Evolutionary conservation across 2,329 filamentous ascomycete genomes (phyloP).

Genomic region (Fusarium sp.): DNA sequence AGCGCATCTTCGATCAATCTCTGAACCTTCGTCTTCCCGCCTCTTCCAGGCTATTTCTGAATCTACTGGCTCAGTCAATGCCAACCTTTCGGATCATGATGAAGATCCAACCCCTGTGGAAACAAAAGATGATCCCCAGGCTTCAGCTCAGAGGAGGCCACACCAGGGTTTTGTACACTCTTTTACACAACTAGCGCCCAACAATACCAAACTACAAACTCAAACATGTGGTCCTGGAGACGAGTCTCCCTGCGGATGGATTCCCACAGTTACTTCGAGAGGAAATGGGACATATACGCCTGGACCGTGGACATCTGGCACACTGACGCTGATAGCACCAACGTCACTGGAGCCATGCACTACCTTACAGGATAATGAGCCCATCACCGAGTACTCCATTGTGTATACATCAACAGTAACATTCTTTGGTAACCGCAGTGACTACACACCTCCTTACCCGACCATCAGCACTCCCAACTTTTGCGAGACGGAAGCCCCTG

Average conservation of each 20-base stretch:
- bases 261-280: constrained; percentile 24
- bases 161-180: constrained; percentile 10
- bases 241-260: constrained; percentile 5
- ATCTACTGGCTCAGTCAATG: not conserved
- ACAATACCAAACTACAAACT: constrained; percentile 13
- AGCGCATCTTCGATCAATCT: not conserved
- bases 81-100: not conserved
- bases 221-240: constrained; percentile 4
- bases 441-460: constrained; percentile 63
- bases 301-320: constrained; percentile 16
- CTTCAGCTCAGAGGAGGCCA: constrained; percentile 24
- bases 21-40: constrained; percentile 2
- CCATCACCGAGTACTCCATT: constrained; percentile 59
- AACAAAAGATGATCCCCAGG: constrained; percentile 1
- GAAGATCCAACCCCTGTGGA: not conserved
- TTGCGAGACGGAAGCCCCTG: constrained; percentile 49
- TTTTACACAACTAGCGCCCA: constrained; percentile 12
- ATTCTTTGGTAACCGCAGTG: constrained; percentile 59
- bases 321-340: constrained; percentile 29
- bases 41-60: not conserved
- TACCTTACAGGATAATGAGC: constrained; percentile 47
- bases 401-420: constrained; percentile 65
- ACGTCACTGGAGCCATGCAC: constrained; percentile 52
- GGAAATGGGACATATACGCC: constrained; percentile 34
- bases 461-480: constrained; percentile 57